Evolutionary conservation across 2,329 filamentous ascomycete species (phyloP), one percentile per base, ranked within the genome.

Genomic region (Monilinia polystroma): DNA sequence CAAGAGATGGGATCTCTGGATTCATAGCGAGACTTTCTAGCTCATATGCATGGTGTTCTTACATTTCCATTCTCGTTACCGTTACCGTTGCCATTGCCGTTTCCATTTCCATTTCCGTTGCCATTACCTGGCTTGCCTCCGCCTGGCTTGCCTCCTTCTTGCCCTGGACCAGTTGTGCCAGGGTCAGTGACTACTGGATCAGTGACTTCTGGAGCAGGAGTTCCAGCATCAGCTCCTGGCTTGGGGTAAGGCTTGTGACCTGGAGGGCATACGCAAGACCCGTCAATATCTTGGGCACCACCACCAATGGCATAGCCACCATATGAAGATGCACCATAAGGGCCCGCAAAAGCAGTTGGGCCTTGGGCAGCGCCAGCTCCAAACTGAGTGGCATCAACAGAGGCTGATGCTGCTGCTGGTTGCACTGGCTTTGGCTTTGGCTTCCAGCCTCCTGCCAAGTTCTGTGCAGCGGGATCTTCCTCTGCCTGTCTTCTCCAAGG

Each of bases 271-370:
- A 26, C 32, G n/a, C 58, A 62, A 29, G 12, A 35, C 49, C 57
- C 57, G 35, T 59, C 57, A 16, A 59, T 59, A 8, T 59, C 43
- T 49, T 59, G 57, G 29, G 10, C n/a, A n/a, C 47, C 47, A 43
- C 20, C 57, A 60, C 57, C 57, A 26, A 26, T 26, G 2, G 57
- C 18, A n/a, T 43, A 43, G 41, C 43, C 57, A 49, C 18, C 57
- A 16, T 49, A n/a, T 20, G 43, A 10, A 43, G 12, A 3, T 12
- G 57, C 18, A 8, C 57, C 43, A 20, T 14, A 10, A n/a, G 18
- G 26, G 12, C 26, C 12, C 16, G 43, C 3, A 14, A 12, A 45
- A 29, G 57, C 16, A 3, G 11, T 20, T 4, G 57, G 26, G 23
- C 57, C 57, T 2, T 43, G 41, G 6, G 26, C 57, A 32, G 43